A percentile compares a stretch with the other conserved stretches of the same genome.
These are phyloP conservation scores for Hygrocybe coccinea DNA, from an alignment of 768 basidiomycete species.

Conservation along the genomic window DNA sequence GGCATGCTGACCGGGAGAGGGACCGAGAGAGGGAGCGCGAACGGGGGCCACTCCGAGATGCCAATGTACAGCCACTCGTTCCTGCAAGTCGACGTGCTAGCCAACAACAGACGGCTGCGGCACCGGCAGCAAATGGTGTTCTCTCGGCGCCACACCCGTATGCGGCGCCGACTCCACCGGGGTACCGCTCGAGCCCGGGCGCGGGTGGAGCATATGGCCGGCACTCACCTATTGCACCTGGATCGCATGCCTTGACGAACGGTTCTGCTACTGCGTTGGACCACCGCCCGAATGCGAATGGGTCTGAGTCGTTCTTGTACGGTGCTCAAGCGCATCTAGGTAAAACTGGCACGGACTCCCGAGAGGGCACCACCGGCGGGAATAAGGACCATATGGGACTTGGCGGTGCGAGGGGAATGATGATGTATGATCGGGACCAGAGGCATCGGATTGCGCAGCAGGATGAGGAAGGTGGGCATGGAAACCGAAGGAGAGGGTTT, in stretches of 20 bases:
- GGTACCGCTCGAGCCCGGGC: conserved; percentile 42
- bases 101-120: conserved; percentile 45
- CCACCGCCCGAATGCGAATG: conserved; percentile 29
- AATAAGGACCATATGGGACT: conserved; percentile 27
- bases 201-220: conserved; percentile 48
- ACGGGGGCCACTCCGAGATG: conserved; percentile 24
- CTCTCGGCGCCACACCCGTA: conserved; percentile 63
- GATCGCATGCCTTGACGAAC: conserved; percentile 14
- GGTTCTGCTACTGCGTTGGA: conserved; percentile 2
- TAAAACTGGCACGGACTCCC: conserved; percentile 48
- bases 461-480: conserved; percentile 62
- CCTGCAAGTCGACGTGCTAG: conserved; percentile 65
- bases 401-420: conserved; percentile 48
- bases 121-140: conserved; percentile 21
- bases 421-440: conserved; percentile 62
- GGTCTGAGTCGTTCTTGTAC: conserved; percentile 68
- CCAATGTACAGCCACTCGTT: conserved; percentile 63
- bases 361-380: conserved; percentile 50
- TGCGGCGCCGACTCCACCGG: conserved; percentile 56
- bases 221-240: conserved; percentile 45
- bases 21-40: conserved; percentile 38
- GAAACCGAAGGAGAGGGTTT: conserved; percentile 52
- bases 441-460: conserved; percentile 55
- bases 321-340: conserved; percentile 42
- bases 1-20: conserved; percentile 44